Percentiles rank a stretch among this genome's conserved stretches.
These are phyloP conservation scores for Colletotrichum nymphaeae DNA, from an alignment of 2,329 filamentous ascomycete genomes.

Conservation along the genomic window DNA sequence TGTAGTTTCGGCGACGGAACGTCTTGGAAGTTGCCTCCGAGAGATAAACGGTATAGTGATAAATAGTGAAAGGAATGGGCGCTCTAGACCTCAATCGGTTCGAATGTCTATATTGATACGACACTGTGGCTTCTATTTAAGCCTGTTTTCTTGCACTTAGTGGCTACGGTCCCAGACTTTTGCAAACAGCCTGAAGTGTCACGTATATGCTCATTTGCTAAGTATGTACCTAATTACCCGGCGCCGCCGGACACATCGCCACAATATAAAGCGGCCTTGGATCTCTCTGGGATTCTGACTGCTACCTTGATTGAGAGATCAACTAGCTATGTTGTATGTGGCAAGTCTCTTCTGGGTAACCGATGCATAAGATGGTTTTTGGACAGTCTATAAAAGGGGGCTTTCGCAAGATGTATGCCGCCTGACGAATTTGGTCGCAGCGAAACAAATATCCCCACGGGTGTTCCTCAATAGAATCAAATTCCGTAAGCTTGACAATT, in stretches of 20 bases:
- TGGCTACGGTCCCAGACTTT: neutral
- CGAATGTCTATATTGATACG: neutral
- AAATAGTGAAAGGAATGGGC: too few relatives aligned
- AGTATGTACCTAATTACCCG: conserved; percentile 24
- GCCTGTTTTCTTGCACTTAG: neutral
- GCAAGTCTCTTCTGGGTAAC: neutral
- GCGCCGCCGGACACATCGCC: neutral
- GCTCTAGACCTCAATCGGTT: neutral
- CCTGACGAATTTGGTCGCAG: neutral
- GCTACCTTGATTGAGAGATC: neutral
- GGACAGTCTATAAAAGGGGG: neutral
- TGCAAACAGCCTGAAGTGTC: neutral
- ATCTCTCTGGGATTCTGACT: neutral
- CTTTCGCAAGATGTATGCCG: neutral
- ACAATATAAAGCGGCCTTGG: neutral
- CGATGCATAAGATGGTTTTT: neutral
- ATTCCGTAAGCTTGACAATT: neutral
- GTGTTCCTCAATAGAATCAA: neutral
- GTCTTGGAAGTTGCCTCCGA: neutral
- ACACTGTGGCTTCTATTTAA: neutral
- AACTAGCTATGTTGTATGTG: neutral
- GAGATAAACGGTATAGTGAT: neutral
- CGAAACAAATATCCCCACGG: neutral
- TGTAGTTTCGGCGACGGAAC: neutral
- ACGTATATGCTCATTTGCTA: conserved; percentile 5